Evolutionary conservation across 2,329 filamentous ascomycete genomes (phyloP).

Genomic region (Diaporthe eres): DNA sequence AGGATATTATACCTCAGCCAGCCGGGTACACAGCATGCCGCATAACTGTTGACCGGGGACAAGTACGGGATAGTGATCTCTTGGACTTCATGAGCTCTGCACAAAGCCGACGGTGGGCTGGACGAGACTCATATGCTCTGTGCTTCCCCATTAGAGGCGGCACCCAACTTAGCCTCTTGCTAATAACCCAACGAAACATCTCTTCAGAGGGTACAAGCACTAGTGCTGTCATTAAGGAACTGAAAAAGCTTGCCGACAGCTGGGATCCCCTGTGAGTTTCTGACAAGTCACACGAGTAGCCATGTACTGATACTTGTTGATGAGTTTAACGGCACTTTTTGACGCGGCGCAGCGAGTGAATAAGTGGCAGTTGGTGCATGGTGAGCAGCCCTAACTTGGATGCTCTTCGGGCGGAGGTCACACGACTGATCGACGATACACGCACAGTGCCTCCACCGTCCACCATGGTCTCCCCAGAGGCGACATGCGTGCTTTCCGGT

Average conservation of each 20-base stretch:
- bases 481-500: neutral
- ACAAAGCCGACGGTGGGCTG: neutral
- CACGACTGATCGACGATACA: neutral
- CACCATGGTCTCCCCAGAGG: neutral
- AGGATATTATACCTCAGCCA: neutral
- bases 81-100: neutral
- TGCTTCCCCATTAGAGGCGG: neutral
- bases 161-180: neutral
- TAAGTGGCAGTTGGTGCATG: neutral
- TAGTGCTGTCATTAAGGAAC: neutral
- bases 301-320: neutral
- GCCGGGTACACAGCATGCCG: neutral
- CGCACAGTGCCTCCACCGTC: neutral
- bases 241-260: neutral
- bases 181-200: neutral
- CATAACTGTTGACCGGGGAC: conserved; percentile 5
- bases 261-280: conserved; percentile 8
- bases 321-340: neutral
- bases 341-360: neutral
- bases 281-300: too few relatives aligned
- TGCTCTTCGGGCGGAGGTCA: neutral
- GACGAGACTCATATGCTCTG: neutral
- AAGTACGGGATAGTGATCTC: neutral
- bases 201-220: neutral
- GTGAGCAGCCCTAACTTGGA: neutral